Base-by-base conservation (phyloP, 2,329 filamentous ascomycete genomes). In the Biscogniauxia mediterranea region DNA sequence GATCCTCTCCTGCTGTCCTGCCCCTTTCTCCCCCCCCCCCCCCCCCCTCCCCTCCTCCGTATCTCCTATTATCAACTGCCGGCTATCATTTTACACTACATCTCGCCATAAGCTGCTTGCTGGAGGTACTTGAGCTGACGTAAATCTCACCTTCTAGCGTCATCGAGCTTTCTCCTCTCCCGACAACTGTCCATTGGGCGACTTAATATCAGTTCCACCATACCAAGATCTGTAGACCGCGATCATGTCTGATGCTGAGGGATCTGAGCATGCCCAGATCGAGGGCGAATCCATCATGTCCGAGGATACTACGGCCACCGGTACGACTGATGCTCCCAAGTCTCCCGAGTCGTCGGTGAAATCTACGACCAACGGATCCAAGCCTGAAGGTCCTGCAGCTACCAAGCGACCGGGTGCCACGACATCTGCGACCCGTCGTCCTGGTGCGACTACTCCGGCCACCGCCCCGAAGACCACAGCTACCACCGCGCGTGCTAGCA, bases 171-270 rank as follows among this genome's bases (percentile, higher is more conserved):
- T 52, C 50, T 58, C 57, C 61, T 63, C 52, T 56, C 53, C 62
- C 59, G 62, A 58, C 53, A 52, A 58, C 58, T 57, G 57, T 60
- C 17, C 28, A 20, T 19, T 23, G 20, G 55, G 20, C 50, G 46
- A 54, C 42, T 19, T 64, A 28, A 60, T 52, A 54, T 60, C 54
- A 56, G 59, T 56, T 53, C 54, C 23, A 55, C 50, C 59, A 58
- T 25, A 53, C 56, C 56, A 56, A 25, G 17, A 54, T 52, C 51
- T 54, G 26, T 57, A 55, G 15, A 61, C 63, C 55, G 62, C 53
- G 55, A 75, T 46, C 65, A 82, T 82, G 80, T 80, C 80, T 68
- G 80, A 83, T 67, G 73, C 75, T 64, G 80, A 81, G 67, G 77
- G 75, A 66, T 75, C 78, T 71, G 79, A 81, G 63, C 76, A 77